Conservation (phyloP, 1,284 basidiomycete genomes). For the Fomitiporia mediterranea region DNA sequence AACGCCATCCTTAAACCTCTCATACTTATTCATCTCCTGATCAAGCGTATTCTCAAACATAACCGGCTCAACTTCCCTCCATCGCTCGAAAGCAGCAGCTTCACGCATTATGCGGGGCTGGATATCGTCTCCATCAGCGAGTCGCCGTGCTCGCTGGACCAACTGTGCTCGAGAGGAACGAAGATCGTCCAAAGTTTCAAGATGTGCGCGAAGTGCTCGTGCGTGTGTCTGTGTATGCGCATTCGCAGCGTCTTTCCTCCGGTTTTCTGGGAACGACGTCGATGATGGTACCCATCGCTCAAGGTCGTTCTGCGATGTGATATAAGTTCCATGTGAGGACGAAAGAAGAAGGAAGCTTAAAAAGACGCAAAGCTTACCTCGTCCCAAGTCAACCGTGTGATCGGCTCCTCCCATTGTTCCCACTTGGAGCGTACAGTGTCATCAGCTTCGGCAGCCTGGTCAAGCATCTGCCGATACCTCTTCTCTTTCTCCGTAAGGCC, state of each 20-base stretch:
- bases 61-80: constrained; percentile 72
- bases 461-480: constrained; percentile 69
- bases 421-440: constrained; percentile 74
- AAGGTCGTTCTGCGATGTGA: constrained; percentile 67
- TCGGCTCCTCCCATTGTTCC: constrained; percentile 80
- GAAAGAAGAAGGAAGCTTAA: no score
- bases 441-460: constrained; percentile 73
- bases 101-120: constrained; percentile 64
- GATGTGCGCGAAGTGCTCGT: constrained; percentile 66
- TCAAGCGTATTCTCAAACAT: constrained; percentile 86
- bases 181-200: constrained; percentile 82
- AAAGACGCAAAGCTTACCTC: constrained; percentile 58
- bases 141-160: constrained; percentile 60
- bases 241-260: constrained; percentile 32
- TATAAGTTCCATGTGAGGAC: no score
- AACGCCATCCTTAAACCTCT: constrained; percentile 66
- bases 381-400: constrained; percentile 66
- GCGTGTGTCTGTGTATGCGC: constrained; percentile 56
- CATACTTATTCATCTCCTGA: constrained; percentile 77
- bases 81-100: constrained; percentile 57
- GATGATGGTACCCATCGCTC: constrained; percentile 67
- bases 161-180: constrained; percentile 57
- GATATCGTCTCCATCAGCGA: constrained; percentile 74
- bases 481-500: constrained; percentile 67
- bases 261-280: constrained; percentile 34